These are phyloP conservation scores for Didymella pomorum DNA, from an alignment of 2,329 filamentous ascomycete species.

Conservation along the genomic window DNA sequence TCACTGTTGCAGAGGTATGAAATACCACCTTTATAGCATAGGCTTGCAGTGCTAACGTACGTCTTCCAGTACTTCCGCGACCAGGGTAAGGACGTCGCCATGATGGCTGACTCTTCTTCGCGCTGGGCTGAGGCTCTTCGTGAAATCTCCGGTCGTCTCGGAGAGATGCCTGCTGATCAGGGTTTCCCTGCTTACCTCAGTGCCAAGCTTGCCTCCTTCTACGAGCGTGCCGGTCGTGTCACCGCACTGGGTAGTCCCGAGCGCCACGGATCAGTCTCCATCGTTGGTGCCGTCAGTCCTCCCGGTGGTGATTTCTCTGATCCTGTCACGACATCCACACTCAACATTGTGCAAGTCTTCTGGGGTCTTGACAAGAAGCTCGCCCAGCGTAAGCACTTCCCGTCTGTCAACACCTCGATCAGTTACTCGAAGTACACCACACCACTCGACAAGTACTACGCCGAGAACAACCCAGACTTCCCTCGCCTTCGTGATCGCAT, in stretches of 20 bases:
- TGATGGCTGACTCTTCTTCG: slow-evolving; percentile 99
- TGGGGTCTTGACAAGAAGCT: slow-evolving; percentile 99
- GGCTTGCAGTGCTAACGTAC: not conserved
- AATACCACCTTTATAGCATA: too few relatives aligned
- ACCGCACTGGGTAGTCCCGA: slow-evolving; percentile 86
- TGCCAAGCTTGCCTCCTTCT: slow-evolving; percentile 98
- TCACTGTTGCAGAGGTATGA: slow-evolving; percentile 6
- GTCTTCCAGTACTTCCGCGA: slow-evolving; percentile 89
- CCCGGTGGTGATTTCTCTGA: slow-evolving; percentile 99
- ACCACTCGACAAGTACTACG: slow-evolving; percentile 90
- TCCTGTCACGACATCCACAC: slow-evolving; percentile 90
- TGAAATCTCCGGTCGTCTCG: slow-evolving; percentile 97
- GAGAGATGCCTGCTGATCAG: slow-evolving; percentile 99
- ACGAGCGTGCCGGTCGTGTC: slow-evolving; percentile 94
- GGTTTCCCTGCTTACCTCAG: slow-evolving; percentile 98
- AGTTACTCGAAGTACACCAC: slow-evolving; percentile 97
- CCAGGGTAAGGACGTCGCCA: slow-evolving; percentile 95
- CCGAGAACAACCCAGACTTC: slow-evolving; percentile 93
- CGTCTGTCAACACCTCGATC: slow-evolving; percentile 92
- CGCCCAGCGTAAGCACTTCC: slow-evolving; percentile 98
- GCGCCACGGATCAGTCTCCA: slow-evolving; percentile 90
- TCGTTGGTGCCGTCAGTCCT: slow-evolving; percentile 95
- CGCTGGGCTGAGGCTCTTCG: slow-evolving; percentile 98
- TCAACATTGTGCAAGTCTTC: slow-evolving; percentile 98
- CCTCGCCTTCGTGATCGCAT: slow-evolving; percentile 91